Conservation (phyloP, 257 asterid species). For the Lycium barbarum region DNA sequence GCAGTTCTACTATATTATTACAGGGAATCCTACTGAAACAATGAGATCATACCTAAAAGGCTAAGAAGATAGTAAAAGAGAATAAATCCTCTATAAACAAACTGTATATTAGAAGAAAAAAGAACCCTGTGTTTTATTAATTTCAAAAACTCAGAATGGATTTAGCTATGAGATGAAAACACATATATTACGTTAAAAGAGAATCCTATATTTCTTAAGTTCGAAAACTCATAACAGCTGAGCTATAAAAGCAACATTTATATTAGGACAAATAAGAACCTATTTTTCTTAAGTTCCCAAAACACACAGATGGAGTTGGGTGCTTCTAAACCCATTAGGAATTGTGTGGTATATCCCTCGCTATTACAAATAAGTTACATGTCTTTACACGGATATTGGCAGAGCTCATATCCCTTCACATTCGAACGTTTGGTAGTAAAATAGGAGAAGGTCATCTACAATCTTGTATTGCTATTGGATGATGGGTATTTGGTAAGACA, state of each 20-base stretch:
- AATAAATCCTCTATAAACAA: not conserved
- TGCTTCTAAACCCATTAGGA: not conserved
- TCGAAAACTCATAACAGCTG: not conserved
- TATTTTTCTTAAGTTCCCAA: not conserved
- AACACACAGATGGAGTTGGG: not conserved
- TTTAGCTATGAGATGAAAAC: conserved; percentile 7
- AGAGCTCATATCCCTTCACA: not conserved
- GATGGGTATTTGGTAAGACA: not conserved
- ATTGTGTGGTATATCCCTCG: not conserved
- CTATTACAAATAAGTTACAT: not conserved
- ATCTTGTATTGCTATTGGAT: not conserved
- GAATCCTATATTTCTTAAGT: not conserved
- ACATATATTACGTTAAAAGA: not conserved
- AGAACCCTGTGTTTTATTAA: not conserved
- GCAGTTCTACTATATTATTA: not conserved
- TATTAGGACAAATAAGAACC: not conserved
- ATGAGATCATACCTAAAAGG: not conserved
- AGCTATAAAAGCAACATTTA: not conserved
- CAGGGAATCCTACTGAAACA: conserved; percentile 5
- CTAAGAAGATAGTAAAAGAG: not conserved
- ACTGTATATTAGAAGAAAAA: not conserved
- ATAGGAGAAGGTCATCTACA: not conserved
- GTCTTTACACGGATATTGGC: not conserved
- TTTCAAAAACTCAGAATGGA: not conserved
- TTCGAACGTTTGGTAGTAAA: not conserved